Evolutionary conservation across 2,329 filamentous ascomycete genomes (phyloP), one percentile per base, ranked within the genome.

Genomic region (Ophiostoma ips): DNA sequence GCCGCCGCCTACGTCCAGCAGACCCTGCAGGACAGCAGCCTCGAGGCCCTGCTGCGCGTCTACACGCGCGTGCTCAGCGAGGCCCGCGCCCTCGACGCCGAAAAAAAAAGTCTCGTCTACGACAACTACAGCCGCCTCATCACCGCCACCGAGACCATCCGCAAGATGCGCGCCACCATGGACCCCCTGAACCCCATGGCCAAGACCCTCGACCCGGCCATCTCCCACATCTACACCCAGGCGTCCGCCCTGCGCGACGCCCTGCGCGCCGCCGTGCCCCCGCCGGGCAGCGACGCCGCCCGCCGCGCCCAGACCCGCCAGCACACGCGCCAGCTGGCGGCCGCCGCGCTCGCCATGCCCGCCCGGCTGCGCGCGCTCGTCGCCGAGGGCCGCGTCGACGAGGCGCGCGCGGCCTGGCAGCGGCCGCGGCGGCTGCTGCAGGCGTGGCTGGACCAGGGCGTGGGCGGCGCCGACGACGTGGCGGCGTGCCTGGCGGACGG

Each of bases 41-140:
- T 92, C 33, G 77, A 81, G 60, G 83, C 83, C 50, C 68, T 92
- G 49, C 62, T 92, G 60, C 72, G 72, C 49, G 71, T 83, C 1
- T 88, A 92, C 62, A 80, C 83, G 44, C 74, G 77, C 19, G 71
- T 90, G 10, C 66, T 90, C 57, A 76, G 79, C 57, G 90, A 96
- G 67, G 90, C 95, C 45, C 71, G 88, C 35, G 89, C 87, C 2
- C 72, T 98, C 16, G 92, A 96, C 61, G 90, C 90, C 21, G 92
- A 98, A 72, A 84, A 92, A 65, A 98, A 98, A 68, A 89, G 90
- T 2, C 69, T 98, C 54, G 92, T 98, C 5, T 98, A 98, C 64
- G 90, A 98, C 64, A 98, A 98, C 63, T 98, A 96, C 66, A 92
- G 84, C 58, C 96, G 96, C 68, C 69, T 98, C 57, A 95, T 98